Conservation (phyloP, 495 filamentous ascomycete genomes). For the Xylaria palmicola region DNA sequence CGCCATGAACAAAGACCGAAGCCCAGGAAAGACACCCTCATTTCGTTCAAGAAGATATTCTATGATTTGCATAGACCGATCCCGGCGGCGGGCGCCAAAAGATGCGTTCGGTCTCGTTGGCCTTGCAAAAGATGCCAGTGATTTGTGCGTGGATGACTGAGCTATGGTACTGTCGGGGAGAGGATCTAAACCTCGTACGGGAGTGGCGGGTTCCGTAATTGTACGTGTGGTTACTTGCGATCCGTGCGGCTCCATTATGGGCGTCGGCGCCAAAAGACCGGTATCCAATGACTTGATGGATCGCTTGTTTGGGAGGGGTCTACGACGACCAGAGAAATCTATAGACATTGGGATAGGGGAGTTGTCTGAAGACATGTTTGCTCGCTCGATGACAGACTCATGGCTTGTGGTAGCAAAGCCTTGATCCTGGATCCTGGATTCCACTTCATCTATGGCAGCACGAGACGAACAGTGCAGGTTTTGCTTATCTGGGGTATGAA, state of each 20-base stretch:
- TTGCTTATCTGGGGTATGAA: not conserved
- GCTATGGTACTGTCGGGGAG: not conserved
- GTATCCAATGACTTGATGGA: not conserved
- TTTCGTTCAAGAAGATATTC: constrained; percentile 67
- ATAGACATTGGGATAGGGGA: not conserved
- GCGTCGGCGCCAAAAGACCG: not conserved
- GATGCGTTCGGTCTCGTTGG: constrained; percentile 6
- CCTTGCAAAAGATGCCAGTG: constrained; percentile 12
- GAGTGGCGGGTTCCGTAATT: not conserved
- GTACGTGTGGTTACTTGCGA: not conserved
- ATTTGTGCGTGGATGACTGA: not conserved
- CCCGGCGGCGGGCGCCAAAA: constrained; percentile 27
- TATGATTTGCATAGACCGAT: constrained; percentile 57
- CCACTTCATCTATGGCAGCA: not conserved
- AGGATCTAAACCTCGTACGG: not conserved
- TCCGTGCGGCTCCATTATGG: not conserved
- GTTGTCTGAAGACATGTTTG: not conserved
- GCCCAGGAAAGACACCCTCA: constrained; percentile 70
- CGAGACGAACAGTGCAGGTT: not conserved
- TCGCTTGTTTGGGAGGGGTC: constrained; percentile 1
- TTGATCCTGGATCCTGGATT: not conserved
- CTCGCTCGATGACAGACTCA: not conserved
- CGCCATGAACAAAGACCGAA: constrained; percentile 71
- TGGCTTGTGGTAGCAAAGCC: not conserved
- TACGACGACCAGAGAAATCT: not conserved